phyloP scores from a whole-genome alignment of 2,329 filamentous ascomycete species.

The Phyllosticta citrichinensis region DNA sequence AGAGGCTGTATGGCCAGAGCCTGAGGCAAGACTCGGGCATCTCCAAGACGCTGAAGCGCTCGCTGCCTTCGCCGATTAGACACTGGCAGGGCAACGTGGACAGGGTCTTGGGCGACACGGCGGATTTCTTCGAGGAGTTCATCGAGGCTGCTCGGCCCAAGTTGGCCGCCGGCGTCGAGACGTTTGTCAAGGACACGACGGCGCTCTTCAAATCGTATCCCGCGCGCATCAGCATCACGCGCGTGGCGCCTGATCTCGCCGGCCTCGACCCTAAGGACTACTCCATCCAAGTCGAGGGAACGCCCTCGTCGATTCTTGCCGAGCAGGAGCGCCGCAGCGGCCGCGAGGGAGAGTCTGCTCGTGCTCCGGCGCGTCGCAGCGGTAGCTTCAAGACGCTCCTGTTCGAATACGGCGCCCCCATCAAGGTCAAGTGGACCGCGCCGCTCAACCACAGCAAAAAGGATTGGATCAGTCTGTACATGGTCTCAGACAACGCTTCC shows the following conservation, averaged over 20 bases:
- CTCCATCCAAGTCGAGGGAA: conserved; percentile 62
- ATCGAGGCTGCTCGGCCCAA: conserved; percentile 77
- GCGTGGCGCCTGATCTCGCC: conserved; percentile 67
- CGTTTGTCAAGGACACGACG: conserved; percentile 78
- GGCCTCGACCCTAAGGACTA: conserved; percentile 75
- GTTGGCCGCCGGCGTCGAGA: conserved; percentile 74
- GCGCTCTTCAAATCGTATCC: conserved; percentile 85
- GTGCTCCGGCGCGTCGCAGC: conserved; percentile 51
- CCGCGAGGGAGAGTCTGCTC: conserved; percentile 62
- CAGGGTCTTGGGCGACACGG: conserved; percentile 73
- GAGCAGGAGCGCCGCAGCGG: conserved; percentile 54
- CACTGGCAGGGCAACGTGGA: conserved; percentile 81
- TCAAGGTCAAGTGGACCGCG: conserved; percentile 83
- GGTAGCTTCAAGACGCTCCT: conserved; percentile 61
- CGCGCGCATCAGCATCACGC: conserved; percentile 71
- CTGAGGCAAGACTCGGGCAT: conserved; percentile 81
- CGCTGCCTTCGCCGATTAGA: conserved; percentile 72
- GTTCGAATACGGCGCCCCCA: conserved; percentile 82
- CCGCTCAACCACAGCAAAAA: conserved; percentile 77
- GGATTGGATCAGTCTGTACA: conserved; percentile 95
- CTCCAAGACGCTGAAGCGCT: conserved; percentile 80
- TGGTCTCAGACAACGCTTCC: conserved; percentile 86
- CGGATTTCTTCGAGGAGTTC: conserved; percentile 84
- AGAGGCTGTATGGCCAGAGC: conserved; percentile 84
- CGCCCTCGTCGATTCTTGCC: conserved; percentile 37